Base-by-base conservation (phyloP, 495 filamentous ascomycete species). In the Daldinia loculata region DNA sequence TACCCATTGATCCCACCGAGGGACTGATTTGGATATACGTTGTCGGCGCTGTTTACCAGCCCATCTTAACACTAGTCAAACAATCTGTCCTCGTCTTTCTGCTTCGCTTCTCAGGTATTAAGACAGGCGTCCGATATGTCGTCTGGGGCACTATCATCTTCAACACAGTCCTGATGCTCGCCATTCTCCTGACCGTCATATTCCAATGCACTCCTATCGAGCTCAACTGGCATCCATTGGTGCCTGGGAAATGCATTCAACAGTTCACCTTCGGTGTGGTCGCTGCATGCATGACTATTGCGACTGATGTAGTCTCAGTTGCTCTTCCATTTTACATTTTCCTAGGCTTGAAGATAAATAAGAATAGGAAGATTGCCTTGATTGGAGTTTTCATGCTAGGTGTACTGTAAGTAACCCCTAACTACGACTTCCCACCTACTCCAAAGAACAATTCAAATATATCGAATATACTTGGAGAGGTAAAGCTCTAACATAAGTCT, bases 11-110 rank as follows among this genome's bases (percentile, higher is more conserved):
- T 62, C 61, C 70, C 22, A 72, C 70, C 6, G 60, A 72, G 15
- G 70, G 70, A 32, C 17, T 72, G 7, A 69, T 72, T 9, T 72
- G 66, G 65, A 72, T 84, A 48, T 81, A 81, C 22, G 80, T 80
- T 11, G 80, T 81, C 30, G 83, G 86, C 56, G 70, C 86, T 15
- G 68, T 87, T 50, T 88, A 88, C 68, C 86, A 86, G 58, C 84
- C 84, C 0, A 79, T 84, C 58, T 74, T 89, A 50, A 80, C 85
- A 7, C 57, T 84, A 6, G 80, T 84, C 6, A 87, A 87, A 67
- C 59, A 81, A 1, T 80, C 79, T 1, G 63, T 88, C 79, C 77
- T 87, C 9, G 43, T 48, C 7, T 48, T 48, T 12, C 19, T 48
- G 3, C 43, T 48, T 48, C 43, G 43, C 4, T 24, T 48, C 9